Conservation (phyloP, 2,329 filamentous ascomycete species). For the Xylaria sp. region DNA sequence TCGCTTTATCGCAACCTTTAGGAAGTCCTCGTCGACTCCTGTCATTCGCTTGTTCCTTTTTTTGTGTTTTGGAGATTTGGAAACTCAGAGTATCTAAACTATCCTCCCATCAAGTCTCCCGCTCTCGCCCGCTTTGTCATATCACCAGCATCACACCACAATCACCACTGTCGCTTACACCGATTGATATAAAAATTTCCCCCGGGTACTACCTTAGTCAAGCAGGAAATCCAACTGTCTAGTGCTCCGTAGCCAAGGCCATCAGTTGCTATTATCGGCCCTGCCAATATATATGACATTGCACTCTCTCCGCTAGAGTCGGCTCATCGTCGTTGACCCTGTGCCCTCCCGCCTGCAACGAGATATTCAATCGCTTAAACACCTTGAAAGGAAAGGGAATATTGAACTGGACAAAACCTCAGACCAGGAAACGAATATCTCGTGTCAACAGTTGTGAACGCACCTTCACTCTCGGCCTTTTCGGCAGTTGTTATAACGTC, state of each 20-base stretch:
- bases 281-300: constrained; percentile 40
- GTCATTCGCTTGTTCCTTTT: constrained; percentile 75
- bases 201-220: constrained; percentile 19
- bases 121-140: constrained; percentile 35
- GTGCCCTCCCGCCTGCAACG: constrained; percentile 45
- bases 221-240: constrained; percentile 18
- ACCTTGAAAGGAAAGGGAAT: constrained; percentile 51
- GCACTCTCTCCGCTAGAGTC: constrained; percentile 39
- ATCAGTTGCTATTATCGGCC: constrained; percentile 39
- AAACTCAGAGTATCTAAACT: constrained; percentile 50
- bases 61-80: constrained; percentile 59
- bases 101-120: constrained; percentile 39
- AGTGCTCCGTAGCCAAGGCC: constrained; percentile 20
- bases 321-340: constrained; percentile 44
- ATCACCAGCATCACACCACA: constrained; percentile 38
- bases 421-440: constrained; percentile 27
- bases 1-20: constrained; percentile 64
- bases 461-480: constrained; percentile 1
- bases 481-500: constrained; percentile 14
- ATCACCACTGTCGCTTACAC: constrained; percentile 29
- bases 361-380: constrained; percentile 53
- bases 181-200: constrained; percentile 27
- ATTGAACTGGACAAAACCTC: constrained; percentile 40
- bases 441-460: constrained; percentile 20
- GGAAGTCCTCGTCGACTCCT: constrained; percentile 81